phyloP scores from a whole-genome alignment of 345 rosid species.

The Streptanthus diversifolius region DNA sequence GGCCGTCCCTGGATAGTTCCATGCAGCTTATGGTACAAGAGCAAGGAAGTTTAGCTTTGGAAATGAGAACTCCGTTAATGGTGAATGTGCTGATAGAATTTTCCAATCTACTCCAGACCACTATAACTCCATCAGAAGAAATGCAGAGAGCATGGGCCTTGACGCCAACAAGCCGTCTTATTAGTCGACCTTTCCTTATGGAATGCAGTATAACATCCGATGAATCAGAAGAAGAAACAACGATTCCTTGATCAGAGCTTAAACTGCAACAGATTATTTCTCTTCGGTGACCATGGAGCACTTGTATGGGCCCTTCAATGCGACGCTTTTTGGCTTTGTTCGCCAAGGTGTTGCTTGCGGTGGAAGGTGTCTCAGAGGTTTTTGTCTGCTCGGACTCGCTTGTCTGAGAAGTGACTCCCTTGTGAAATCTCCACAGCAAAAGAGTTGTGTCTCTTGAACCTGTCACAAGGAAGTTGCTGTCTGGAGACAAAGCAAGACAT shows the following conservation, averaged over 20 bases:
- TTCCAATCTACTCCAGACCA: conserved; percentile 65
- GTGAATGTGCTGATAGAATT: conserved; percentile 64
- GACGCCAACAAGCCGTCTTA: conserved; percentile 69
- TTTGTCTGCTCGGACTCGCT: conserved; percentile 47
- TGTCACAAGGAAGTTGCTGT: conserved; percentile 76
- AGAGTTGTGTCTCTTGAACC: conserved; percentile 91
- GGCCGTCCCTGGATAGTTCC: conserved; percentile 75
- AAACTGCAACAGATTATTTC: conserved; percentile 74
- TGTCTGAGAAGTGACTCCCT: conserved; percentile 44
- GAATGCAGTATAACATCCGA: conserved; percentile 82
- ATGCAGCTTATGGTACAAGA: conserved; percentile 71
- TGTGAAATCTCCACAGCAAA: conserved; percentile 80
- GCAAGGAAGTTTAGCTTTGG: conserved; percentile 59
- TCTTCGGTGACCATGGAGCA: conserved; percentile 72
- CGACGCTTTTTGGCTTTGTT: conserved; percentile 30
- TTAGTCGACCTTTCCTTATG: conserved; percentile 71
- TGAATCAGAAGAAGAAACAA: conserved; percentile 65
- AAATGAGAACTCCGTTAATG: conserved; percentile 60
- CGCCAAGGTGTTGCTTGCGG: conserved; percentile 31
- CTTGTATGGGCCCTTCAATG: conserved; percentile 93
- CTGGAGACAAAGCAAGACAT: conserved; percentile 83
- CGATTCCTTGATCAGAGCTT: conserved; percentile 86
- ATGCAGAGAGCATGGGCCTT: conserved; percentile 76
- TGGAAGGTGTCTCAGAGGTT: conserved; percentile 40
- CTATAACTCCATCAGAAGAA: conserved; percentile 71